Percentiles rank a stretch among this genome's conserved stretches.
phyloP scores from a whole-genome alignment of 2,329 filamentous ascomycete genomes.

The Aureobasidium melanogenum region DNA sequence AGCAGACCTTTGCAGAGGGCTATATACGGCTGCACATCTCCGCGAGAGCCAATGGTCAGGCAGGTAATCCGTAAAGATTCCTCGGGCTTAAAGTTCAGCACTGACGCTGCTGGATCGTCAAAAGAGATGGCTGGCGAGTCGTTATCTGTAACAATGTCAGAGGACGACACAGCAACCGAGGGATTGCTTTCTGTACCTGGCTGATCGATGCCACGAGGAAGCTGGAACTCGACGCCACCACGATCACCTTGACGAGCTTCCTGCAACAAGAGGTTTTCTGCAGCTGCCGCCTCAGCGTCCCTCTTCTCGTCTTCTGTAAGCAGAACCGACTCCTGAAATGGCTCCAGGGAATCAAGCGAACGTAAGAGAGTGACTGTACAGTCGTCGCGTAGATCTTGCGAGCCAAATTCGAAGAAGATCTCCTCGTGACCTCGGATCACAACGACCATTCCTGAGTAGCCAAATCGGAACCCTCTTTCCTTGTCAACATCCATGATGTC shows the following conservation, averaged over 20 bases:
- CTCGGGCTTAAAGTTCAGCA: constrained; percentile 82
- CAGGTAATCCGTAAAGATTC: constrained; percentile 78
- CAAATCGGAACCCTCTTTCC: constrained; percentile 88
- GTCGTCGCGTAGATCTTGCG: constrained; percentile 72
- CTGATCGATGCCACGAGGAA: constrained; percentile 20
- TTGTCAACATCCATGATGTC: constrained; percentile 92
- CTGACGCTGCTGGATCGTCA: constrained; percentile 79
- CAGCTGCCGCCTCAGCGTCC: constrained; percentile 64
- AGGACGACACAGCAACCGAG: neutral
- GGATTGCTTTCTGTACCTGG: constrained; percentile 1
- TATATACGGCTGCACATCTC: constrained; percentile 96
- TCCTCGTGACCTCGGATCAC: constrained; percentile 92
- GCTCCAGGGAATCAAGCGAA: constrained; percentile 62
- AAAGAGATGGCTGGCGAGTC: constrained; percentile 72
- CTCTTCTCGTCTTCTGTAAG: constrained; percentile 60
- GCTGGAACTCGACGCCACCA: constrained; percentile 29
- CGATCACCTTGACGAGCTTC: constrained; percentile 53
- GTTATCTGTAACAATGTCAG: constrained; percentile 17
- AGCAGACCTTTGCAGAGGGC: constrained; percentile 85
- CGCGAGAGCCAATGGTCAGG: constrained; percentile 88
- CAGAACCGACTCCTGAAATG: constrained; percentile 59
- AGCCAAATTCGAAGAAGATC: constrained; percentile 87
- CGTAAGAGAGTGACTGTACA: constrained; percentile 75
- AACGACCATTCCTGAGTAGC: constrained; percentile 84
- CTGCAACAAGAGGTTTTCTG: constrained; percentile 66